A percentile compares a stretch with the other conserved stretches of the same genome.
Conservation (phyloP, 306 rosid genomes). For the Clitoria ternatea region DNA sequence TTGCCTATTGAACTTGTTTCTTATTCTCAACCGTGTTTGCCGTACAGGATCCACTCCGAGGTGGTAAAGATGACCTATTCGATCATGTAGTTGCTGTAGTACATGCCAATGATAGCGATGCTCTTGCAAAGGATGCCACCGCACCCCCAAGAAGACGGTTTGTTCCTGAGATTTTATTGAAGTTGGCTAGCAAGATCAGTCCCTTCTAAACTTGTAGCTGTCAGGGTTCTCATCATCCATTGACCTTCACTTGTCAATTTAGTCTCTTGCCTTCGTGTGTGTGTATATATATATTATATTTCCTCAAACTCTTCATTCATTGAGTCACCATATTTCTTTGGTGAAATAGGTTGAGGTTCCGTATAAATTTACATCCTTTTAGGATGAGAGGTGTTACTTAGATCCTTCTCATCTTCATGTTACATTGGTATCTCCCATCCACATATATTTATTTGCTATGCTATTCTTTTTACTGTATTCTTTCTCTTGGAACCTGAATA, state of each 20-base stretch:
- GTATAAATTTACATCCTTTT: neutral
- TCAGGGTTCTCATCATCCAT: neutral
- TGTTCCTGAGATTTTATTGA: constrained; percentile 78
- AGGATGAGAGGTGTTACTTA: neutral
- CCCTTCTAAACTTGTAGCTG: constrained; percentile 53
- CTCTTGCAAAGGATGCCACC: constrained; percentile 55
- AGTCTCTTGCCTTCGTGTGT: neutral
- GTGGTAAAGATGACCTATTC: constrained; percentile 79
- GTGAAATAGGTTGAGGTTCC: neutral
- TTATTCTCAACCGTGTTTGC: constrained; percentile 12
- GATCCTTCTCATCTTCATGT: neutral
- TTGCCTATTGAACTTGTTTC: neutral
- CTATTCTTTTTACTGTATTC: neutral
- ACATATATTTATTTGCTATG: neutral
- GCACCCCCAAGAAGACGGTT: constrained; percentile 75
- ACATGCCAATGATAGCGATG: constrained; percentile 70
- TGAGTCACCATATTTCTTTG: neutral
- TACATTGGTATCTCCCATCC: neutral
- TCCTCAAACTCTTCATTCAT: constrained; percentile 16
- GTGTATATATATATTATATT: constrained; percentile 3
- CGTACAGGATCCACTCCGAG: constrained; percentile 89
- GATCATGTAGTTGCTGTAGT: constrained; percentile 57
- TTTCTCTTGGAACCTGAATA: neutral
- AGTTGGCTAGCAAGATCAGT: constrained; percentile 62
- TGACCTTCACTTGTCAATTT: neutral